Evolutionary conservation across 2,329 filamentous ascomycete species (phyloP).

Genomic region (Xylariaceae sp.): DNA sequence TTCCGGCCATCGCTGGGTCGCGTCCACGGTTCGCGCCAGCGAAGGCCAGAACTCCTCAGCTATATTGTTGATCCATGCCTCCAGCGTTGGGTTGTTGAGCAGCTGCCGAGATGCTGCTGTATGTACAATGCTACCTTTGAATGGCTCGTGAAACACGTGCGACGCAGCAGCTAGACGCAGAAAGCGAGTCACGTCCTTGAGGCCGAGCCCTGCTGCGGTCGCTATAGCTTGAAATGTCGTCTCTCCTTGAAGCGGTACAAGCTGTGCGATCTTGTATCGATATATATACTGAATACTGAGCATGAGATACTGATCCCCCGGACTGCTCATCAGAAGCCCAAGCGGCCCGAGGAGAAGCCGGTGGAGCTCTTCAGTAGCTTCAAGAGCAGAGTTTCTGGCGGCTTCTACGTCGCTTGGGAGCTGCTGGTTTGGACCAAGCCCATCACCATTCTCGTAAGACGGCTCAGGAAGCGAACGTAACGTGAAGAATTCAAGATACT

Average conservation of each 20-base stretch:
- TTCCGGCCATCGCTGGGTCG: background rate
- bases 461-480: too few relatives aligned
- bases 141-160: background rate
- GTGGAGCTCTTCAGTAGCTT: too few relatives aligned
- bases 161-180: background rate
- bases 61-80: background rate
- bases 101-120: background rate
- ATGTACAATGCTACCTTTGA: background rate
- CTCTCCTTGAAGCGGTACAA: background rate
- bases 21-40: background rate
- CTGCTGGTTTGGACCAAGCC: too few relatives aligned
- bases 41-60: background rate
- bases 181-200: background rate
- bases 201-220: background rate
- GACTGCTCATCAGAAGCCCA: too few relatives aligned
- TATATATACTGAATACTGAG: background rate
- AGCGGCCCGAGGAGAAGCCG: too few relatives aligned
- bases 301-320: too few relatives aligned
- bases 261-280: background rate
- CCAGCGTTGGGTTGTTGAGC: background rate
- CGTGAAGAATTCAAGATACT: too few relatives aligned
- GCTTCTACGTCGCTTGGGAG: too few relatives aligned
- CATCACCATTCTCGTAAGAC: too few relatives aligned
- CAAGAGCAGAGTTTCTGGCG: too few relatives aligned
- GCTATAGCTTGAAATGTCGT: background rate